Percentiles rank a stretch among this genome's conserved stretches.
These are phyloP conservation scores for Moesziomyces parantarcticus DNA, from an alignment of 1,284 basidiomycete species.

Conservation along the genomic window DNA sequence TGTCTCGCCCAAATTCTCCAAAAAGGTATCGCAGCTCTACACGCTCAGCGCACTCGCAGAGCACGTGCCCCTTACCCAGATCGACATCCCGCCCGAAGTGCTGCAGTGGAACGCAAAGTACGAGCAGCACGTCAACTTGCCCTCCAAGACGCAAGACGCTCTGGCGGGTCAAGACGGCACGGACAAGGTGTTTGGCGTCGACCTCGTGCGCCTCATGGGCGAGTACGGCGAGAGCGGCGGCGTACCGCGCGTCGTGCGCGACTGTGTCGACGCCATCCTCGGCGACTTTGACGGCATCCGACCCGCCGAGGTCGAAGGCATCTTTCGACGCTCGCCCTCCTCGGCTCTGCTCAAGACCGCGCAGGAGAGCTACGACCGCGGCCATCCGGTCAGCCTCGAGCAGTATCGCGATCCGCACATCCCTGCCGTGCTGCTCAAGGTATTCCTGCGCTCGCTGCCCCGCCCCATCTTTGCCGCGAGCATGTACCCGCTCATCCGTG, in stretches of 20 bases:
- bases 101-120: conserved; percentile 72
- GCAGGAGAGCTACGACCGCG: conserved; percentile 82
- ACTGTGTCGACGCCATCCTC: conserved; percentile 77
- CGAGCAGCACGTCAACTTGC: conserved; percentile 29
- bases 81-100: conserved; percentile 82
- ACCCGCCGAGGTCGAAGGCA: conserved; percentile 78
- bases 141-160: neutral
- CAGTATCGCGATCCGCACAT: conserved; percentile 81
- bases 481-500: conserved; percentile 75
- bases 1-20: conserved; percentile 88
- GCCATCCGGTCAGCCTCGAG: conserved; percentile 80
- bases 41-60: conserved; percentile 80
- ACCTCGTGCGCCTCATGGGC: conserved; percentile 83
- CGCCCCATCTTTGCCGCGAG: conserved; percentile 78
- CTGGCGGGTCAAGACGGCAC: conserved; percentile 71
- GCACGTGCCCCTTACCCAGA: conserved; percentile 81
- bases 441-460: conserved; percentile 81
- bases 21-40: conserved; percentile 79
- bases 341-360: conserved; percentile 78
- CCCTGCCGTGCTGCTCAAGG: conserved; percentile 84
- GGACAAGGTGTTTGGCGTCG: conserved; percentile 81
- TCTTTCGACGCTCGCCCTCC: conserved; percentile 81
- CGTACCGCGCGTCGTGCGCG: conserved; percentile 80
- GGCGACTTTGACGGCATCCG: conserved; percentile 58
- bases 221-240: conserved; percentile 79